A percentile compares a stretch with the other conserved stretches of the same genome.
These are phyloP conservation scores for Avena eriantha DNA, from an alignment of 176 grass and related monocot species.

Conservation along the genomic window DNA sequence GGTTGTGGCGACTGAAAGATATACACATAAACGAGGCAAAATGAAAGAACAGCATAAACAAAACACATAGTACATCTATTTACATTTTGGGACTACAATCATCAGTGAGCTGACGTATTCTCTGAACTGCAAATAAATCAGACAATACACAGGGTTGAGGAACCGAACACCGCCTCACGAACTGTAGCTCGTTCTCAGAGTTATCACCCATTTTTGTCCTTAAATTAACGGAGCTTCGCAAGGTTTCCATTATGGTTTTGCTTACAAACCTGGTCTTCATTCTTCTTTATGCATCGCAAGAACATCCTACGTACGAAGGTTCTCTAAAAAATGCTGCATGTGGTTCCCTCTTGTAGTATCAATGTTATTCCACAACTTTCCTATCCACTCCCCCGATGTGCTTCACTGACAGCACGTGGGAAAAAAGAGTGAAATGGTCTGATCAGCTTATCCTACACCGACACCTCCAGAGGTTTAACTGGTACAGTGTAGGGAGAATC, in stretches of 20 bases:
- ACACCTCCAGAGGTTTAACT: slow-evolving; percentile 52
- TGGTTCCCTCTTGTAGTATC: neutral
- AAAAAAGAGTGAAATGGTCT: neutral
- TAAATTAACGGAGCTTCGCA: neutral
- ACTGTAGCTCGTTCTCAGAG: neutral
- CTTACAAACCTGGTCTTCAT: neutral
- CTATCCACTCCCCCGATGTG: neutral
- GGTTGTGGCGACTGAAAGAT: too few species aligned
- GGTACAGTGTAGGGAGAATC: slow-evolving; percentile 65
- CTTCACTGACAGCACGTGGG: neutral
- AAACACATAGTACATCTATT: neutral
- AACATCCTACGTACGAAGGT: neutral
- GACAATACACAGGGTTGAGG: neutral
- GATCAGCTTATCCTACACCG: neutral
- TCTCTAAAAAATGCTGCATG: neutral
- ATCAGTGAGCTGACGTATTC: neutral
- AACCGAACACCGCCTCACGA: neutral
- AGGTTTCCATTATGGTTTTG: neutral
- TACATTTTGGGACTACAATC: neutral
- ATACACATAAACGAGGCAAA: neutral
- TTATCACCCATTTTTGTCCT: neutral
- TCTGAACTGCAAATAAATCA: neutral
- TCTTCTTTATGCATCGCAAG: neutral
- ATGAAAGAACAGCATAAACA: neutral
- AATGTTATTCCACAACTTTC: neutral